Conservation (phyloP, 805 yeast species). For the Candida manassasensis region DNA sequence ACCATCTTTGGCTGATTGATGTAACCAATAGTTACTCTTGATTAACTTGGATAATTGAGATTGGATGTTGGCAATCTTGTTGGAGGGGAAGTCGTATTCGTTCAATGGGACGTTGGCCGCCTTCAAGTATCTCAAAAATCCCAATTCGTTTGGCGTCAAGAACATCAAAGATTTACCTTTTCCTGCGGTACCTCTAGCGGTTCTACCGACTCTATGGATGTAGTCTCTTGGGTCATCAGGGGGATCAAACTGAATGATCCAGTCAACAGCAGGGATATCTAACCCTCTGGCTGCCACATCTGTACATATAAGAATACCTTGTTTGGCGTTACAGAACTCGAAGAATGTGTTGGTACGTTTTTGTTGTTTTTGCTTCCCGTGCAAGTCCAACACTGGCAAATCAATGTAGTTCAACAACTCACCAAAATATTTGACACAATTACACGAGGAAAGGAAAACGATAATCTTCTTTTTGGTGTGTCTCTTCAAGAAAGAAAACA, state of each 20-base stretch:
- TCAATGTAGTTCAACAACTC: slow-evolving; percentile 94
- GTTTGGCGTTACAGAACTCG: slow-evolving; percentile 95
- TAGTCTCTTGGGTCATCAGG: slow-evolving; percentile 99
- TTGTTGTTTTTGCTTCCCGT: slow-evolving; percentile 98
- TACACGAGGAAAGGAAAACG: slow-evolving; percentile 94
- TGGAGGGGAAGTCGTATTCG: slow-evolving; percentile 93
- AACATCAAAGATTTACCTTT: slow-evolving; percentile 95
- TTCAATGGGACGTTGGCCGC: slow-evolving; percentile 97
- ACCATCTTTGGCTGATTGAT: slow-evolving; percentile 95
- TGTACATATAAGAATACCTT: slow-evolving; percentile 90
- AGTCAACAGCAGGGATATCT: slow-evolving; percentile 97
- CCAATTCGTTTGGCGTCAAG: slow-evolving; percentile 88
- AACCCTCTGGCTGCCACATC: slow-evolving; percentile 99
- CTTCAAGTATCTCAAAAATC: slow-evolving; percentile 89
- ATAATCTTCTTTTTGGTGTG: slow-evolving; percentile 88
- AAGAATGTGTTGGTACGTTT: slow-evolving; percentile 97
- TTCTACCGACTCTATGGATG: slow-evolving; percentile 98
- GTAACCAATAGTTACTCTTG: slow-evolving; percentile 87
- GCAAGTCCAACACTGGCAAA: slow-evolving; percentile 91
- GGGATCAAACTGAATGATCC: slow-evolving; percentile 99
- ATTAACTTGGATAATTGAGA: slow-evolving; percentile 87
- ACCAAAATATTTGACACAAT: slow-evolving; percentile 93
- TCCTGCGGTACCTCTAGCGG: slow-evolving; percentile 89
- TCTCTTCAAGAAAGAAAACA: slow-evolving; percentile 91
- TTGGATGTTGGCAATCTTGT: slow-evolving; percentile 94